Percentiles rank a stretch among this genome's conserved stretches.
phyloP scores from a whole-genome alignment of 1,284 basidiomycete species.

The Abortiporus biennis region DNA sequence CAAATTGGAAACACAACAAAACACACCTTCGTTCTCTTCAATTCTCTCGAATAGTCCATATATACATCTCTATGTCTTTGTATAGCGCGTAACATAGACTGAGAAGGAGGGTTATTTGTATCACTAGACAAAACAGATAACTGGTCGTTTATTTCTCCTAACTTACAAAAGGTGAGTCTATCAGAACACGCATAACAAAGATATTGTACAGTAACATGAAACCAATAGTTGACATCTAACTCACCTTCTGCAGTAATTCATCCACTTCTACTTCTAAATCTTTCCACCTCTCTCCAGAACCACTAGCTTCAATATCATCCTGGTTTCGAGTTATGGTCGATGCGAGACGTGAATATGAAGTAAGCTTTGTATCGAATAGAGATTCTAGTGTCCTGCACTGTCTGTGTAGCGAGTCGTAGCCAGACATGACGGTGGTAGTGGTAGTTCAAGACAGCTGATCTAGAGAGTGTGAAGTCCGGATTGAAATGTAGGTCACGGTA shows the following conservation, averaged over 20 bases:
- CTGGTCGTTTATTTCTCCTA: slow-evolving; percentile 79
- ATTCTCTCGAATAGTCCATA: slow-evolving; percentile 83
- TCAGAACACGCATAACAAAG: slow-evolving; percentile 2
- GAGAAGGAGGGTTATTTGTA: slow-evolving; percentile 70
- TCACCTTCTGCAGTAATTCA: slow-evolving; percentile 81
- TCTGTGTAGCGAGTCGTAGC: slow-evolving; percentile 74
- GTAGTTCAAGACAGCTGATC: no score
- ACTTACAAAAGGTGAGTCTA: slow-evolving; percentile 36
- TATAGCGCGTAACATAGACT: slow-evolving; percentile 84
- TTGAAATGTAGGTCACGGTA: no score
- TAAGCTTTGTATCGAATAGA: slow-evolving; percentile 86
- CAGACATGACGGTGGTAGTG: slow-evolving; percentile 45
- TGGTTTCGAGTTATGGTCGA: slow-evolving; percentile 58
- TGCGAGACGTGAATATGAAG: slow-evolving; percentile 83
- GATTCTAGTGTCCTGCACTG: slow-evolving; percentile 90
- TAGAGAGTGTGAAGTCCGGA: no score
- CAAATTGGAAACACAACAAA: slow-evolving; percentile 19
- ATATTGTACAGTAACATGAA: not conserved
- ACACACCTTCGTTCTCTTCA: slow-evolving; percentile 74
- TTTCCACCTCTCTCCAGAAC: slow-evolving; percentile 65
- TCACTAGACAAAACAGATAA: slow-evolving; percentile 64
- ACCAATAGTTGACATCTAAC: not conserved
- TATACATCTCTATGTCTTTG: slow-evolving; percentile 89
- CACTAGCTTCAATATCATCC: slow-evolving; percentile 66
- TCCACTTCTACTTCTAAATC: slow-evolving; percentile 86